Base-by-base conservation (phyloP, 202 grass and related monocot species). In the Setaria italica region DNA sequence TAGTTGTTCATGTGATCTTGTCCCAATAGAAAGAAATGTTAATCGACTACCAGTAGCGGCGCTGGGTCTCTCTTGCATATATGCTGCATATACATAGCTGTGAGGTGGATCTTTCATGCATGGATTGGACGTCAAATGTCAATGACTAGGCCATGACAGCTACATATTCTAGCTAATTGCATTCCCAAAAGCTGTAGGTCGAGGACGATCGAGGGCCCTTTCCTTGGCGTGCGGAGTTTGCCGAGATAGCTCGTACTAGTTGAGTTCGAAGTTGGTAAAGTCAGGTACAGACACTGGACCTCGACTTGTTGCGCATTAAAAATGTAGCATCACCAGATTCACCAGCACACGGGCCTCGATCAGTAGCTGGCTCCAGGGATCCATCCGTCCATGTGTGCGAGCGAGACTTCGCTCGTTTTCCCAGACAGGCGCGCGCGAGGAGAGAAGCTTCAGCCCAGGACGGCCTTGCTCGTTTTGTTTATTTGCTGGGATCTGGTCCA, bases 221-320 rank as follows among this genome's bases (percentile, higher is more conserved):
- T 93, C 87, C 89, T 89, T 93, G 39, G 87, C 92, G 89, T 97
- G 89, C 85, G 86, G 92, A 85, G 70, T 92, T 94, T 85, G 81
- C 85, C 72, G 72, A 55, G 72, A 55, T 51, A 45, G 72, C n/a
- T 67, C 59, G 50, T 75, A 46, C 80, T 54, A 55, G 80, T 88
- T 77, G 89, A 91, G 89, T 87, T 77, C 47, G 43, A 87, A 84
- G 64, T 32, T 54, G 85, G 85, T 41, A 72, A 90, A 87, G 85
- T 84, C 49, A 41, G 79, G 63, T 47, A 60, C 9, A 62, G 69
- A 70, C 80, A 73, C 62, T 75, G n/a, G 21, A 47, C 32, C 71
- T 77, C 42, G 64, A 50, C 62, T 71, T 51, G 64, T 41, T 51
- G 58, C 10, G 42, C 45, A 80, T 76, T 89, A 63, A 79, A 80